Conservation (phyloP, 2,329 filamentous ascomycete genomes). For the Fusarium luffae region DNA sequence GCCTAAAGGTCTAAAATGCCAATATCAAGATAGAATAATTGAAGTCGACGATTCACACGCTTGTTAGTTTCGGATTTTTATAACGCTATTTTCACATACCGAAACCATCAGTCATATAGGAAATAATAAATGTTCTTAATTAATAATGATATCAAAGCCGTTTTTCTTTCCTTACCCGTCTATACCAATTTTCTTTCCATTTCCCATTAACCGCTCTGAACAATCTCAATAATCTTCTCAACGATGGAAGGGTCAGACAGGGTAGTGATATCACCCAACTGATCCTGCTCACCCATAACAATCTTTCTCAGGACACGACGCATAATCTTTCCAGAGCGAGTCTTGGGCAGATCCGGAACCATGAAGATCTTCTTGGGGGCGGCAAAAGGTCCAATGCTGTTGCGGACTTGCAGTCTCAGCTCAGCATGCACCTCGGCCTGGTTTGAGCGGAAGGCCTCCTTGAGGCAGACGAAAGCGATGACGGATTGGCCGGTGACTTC, state of each 20-base stretch:
- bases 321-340: slow-evolving; percentile 96
- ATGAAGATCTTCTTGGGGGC: slow-evolving; percentile 89
- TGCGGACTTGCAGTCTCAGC: slow-evolving; percentile 87
- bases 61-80: neutral
- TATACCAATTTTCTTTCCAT: neutral
- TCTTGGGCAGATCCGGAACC: slow-evolving; percentile 92
- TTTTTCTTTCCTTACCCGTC: neutral
- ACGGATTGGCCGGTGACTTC: slow-evolving; percentile 94
- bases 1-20: neutral
- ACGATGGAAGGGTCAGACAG: slow-evolving; percentile 89
- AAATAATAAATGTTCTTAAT: neutral
- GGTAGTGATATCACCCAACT: slow-evolving; percentile 88
- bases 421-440: slow-evolving; percentile 83
- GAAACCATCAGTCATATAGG: neutral
- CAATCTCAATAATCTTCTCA: slow-evolving; percentile 78
- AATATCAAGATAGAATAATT: neutral
- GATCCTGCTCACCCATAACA: slow-evolving; percentile 90
- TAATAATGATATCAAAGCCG: neutral
- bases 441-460: slow-evolving; percentile 58
- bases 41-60: too few relatives aligned
- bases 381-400: slow-evolving; percentile 93
- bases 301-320: slow-evolving; percentile 93
- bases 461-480: slow-evolving; percentile 90
- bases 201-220: slow-evolving; percentile 12
- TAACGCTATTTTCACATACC: neutral